phyloP scores from a whole-genome alignment of 306 rosid species.

The Argentina anserina region DNA sequence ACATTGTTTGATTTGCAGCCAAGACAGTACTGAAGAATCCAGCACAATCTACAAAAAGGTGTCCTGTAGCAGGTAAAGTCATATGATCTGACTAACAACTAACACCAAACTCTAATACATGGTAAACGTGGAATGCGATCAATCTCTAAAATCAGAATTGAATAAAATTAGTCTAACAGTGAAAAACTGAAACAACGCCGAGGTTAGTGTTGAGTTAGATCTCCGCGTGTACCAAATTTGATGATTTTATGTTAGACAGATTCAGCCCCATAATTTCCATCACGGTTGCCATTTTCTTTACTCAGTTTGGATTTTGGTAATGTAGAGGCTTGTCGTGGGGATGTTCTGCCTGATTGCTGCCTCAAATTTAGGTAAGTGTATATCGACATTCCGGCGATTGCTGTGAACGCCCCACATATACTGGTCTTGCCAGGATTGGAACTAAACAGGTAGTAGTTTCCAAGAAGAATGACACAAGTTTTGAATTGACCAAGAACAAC shows the following conservation, averaged over 20 bases:
- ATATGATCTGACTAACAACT: neutral
- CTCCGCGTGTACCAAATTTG: constrained; percentile 6
- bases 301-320: constrained; percentile 66
- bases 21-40: constrained; percentile 3
- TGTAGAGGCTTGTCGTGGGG: constrained; percentile 56
- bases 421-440: constrained; percentile 83
- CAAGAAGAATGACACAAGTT: constrained; percentile 90
- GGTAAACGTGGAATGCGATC: neutral
- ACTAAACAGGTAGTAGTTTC: constrained; percentile 75
- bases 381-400: constrained; percentile 76
- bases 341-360: constrained; percentile 47
- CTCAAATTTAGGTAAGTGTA: constrained; percentile 80
- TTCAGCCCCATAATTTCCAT: constrained; percentile 58
- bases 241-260: constrained; percentile 49
- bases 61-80: neutral
- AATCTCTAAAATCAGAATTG: neutral
- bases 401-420: constrained; percentile 76
- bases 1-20: constrained; percentile 19
- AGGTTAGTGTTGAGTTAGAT: constrained; percentile 20
- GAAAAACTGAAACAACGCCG: constrained; percentile 17
- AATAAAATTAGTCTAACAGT: neutral
- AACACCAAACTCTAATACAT: constrained; percentile 7
- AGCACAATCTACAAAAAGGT: constrained; percentile 6
- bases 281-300: constrained; percentile 69
- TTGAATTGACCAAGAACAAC: constrained; percentile 97